Conservation (phyloP, 179 eudicot genomes). For the Beta corolliflora region DNA sequence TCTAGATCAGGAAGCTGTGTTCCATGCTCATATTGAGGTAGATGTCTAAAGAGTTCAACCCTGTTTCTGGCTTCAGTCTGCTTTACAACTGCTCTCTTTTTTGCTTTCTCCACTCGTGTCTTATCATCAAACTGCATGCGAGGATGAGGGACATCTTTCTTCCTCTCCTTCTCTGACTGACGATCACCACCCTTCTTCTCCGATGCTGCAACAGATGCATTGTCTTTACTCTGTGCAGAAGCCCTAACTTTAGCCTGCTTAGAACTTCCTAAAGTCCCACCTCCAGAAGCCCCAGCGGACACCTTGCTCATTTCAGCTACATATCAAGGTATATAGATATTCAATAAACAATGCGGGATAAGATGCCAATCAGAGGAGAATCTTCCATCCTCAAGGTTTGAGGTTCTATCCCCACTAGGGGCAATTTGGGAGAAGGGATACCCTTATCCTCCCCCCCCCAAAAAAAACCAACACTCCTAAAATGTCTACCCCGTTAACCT, state of each 20-base stretch:
- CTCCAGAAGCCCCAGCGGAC: constrained; percentile 50
- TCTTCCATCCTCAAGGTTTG: too few species aligned
- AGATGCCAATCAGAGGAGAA: not conserved
- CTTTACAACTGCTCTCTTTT: constrained; percentile 89
- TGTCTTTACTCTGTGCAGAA: constrained; percentile 59
- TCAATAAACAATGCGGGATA: constrained; percentile 18
- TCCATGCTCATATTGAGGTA: constrained; percentile 99
- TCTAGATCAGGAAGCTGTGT: constrained; percentile 78
- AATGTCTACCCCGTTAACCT: too few species aligned
- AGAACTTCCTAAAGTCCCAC: constrained; percentile 38
- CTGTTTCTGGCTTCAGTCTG: constrained; percentile 93
- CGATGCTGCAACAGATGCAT: constrained; percentile 58
- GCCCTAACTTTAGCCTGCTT: constrained; percentile 63
- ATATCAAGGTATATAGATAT: constrained; percentile 12
- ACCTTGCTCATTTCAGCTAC: constrained; percentile 65
- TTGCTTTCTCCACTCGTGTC: constrained; percentile 92
- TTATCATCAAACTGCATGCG: constrained; percentile 99
- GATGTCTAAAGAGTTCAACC: constrained; percentile 96
- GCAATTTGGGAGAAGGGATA: too few species aligned
- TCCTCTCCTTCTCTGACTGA: constrained; percentile 80
- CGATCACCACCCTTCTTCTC: constrained; percentile 88
- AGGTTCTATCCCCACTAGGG: too few species aligned
- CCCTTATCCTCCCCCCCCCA: too few species aligned
- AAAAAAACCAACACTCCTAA: too few species aligned
- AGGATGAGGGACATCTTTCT: constrained; percentile 97